Conservation (phyloP, 2,329 filamentous ascomycete genomes). For the Colletotrichum echinochloae region DNA sequence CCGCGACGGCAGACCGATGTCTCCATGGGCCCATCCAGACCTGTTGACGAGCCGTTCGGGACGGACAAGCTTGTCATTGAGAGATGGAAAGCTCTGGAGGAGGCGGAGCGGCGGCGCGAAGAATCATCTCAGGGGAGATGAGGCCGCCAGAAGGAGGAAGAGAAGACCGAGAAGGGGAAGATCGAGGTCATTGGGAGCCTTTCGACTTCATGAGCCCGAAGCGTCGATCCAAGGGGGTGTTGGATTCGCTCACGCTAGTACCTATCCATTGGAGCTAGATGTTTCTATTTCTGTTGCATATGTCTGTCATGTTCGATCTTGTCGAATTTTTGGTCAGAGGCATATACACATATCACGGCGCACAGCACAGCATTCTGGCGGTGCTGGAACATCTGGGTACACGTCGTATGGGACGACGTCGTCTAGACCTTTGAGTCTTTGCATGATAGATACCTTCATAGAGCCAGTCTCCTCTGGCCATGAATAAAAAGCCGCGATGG, state of each 20-base stretch:
- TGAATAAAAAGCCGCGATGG: background rate
- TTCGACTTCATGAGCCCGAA: no score
- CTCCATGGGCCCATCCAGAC: slow-evolving; percentile 41
- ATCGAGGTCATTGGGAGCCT: no score
- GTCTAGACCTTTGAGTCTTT: slow-evolving; percentile 31
- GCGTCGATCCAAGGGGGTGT: background rate
- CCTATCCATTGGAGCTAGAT: no score
- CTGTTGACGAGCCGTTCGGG: slow-evolving; percentile 53
- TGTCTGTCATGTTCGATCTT: background rate
- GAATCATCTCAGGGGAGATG: slow-evolving; percentile 6
- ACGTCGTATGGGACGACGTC: background rate
- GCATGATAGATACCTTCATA: slow-evolving; percentile 14
- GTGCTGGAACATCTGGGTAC: slow-evolving; percentile 16
- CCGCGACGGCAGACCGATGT: slow-evolving; percentile 19
- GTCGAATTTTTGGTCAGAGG: background rate
- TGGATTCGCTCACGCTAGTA: background rate
- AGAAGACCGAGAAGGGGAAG: background rate
- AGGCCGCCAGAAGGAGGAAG: background rate
- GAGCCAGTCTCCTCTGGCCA: slow-evolving; percentile 5
- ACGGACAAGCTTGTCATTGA: slow-evolving; percentile 45
- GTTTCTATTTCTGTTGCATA: background rate
- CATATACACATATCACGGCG: slow-evolving; percentile 20
- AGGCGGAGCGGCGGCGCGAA: slow-evolving; percentile 37
- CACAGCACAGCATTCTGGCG: slow-evolving; percentile 37
- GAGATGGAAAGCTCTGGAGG: slow-evolving; percentile 52